Evolutionary conservation across 352 stramenopile species (phyloP), one percentile per base, ranked within the genome.

Genomic region (Phytophthora idaei): DNA sequence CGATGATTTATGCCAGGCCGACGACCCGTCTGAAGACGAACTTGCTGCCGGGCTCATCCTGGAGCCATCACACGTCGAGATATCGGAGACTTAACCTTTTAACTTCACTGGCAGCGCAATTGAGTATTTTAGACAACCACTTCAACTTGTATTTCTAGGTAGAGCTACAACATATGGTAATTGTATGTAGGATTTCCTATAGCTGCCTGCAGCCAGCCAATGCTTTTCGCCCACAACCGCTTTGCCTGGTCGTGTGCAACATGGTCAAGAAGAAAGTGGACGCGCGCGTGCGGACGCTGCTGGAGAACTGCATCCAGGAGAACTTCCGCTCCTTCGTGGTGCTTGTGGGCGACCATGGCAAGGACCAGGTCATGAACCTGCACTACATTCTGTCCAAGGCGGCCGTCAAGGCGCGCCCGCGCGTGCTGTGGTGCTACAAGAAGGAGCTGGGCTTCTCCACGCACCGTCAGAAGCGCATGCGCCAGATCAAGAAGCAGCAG

Each of bases 191-290:
- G 0, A n/a, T 48, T 49, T 55, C 32, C 51, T 60, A 49, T 50
- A 28, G 27, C 61, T 56, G 44, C 51, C 60, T 57, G 34, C 34
- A 39, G 36, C 21, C 60, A 67, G 39, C 59, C 65, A 73, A 65
- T 70, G 47, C 48, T 74, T 74, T 74, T 48, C 29, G 27, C 5
- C 31, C 37, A 64, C 29, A 51, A 70, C 48, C 42, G 37, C 61
- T 60, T 66, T 48, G 49, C 8, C 21, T 31, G 5, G 27, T 52
- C 27, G 21, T 28, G 21, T 41, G 29, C 34, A 45, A 54, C 11
- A 99, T 99, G 97, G 97, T 99, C 39, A 98, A 98, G 74, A 99
- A 99, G 85, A 99, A 99, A 78, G 92, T 99, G 52, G 98, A 99
- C 80, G 90, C 96, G 65, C 91, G 97, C 64, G 96, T 99, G 63